A percentile compares a stretch with the other conserved stretches of the same genome.
Evolutionary conservation across 192 early-diverging fungal species (phyloP).

Genomic region (Entomortierella chlamydospora): DNA sequence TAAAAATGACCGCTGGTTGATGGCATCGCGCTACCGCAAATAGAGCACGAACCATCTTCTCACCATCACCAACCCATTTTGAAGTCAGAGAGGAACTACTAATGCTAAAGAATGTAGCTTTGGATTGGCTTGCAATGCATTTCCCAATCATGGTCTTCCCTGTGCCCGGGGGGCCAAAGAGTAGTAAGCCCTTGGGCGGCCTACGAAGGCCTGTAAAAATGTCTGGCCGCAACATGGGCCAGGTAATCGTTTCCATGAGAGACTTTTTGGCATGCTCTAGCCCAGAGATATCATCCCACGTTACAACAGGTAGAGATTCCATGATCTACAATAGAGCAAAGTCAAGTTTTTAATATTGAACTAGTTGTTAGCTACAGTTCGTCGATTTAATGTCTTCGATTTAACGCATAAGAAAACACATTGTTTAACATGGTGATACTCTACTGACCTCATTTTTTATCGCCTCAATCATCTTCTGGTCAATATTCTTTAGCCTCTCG

Average conservation of each 20-base stretch:
- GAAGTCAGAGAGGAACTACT: slow-evolving; percentile 91
- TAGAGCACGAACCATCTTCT: slow-evolving; percentile 93
- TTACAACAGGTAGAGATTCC: slow-evolving; percentile 64
- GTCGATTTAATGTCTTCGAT: too few relatives aligned
- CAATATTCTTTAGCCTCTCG: slow-evolving; percentile 85
- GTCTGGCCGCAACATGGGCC: slow-evolving; percentile 80
- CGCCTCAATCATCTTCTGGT: slow-evolving; percentile 88
- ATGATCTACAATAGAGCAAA: slow-evolving; percentile 68
- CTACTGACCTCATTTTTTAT: slow-evolving; percentile 82
- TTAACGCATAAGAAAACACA: too few relatives aligned
- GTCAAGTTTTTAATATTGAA: background rate
- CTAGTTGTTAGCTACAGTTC: too few relatives aligned
- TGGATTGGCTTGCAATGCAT: slow-evolving; percentile 86
- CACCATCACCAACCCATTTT: slow-evolving; percentile 96
- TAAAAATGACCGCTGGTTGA: slow-evolving; percentile 91
- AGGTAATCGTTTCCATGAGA: slow-evolving; percentile 84
- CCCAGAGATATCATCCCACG: slow-evolving; percentile 90
- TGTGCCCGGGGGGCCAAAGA: slow-evolving; percentile 93
- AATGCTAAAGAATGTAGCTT: slow-evolving; percentile 93
- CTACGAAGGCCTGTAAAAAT: slow-evolving; percentile 87
- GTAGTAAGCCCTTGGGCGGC: slow-evolving; percentile 85
- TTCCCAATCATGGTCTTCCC: slow-evolving; percentile 93
- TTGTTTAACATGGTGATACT: background rate
- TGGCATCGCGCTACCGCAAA: slow-evolving; percentile 91
- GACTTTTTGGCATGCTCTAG: slow-evolving; percentile 84